Evolutionary conservation across 306 rosid genomes (phyloP), one percentile per base, ranked within the genome.

Genomic region (Corylus americana): DNA sequence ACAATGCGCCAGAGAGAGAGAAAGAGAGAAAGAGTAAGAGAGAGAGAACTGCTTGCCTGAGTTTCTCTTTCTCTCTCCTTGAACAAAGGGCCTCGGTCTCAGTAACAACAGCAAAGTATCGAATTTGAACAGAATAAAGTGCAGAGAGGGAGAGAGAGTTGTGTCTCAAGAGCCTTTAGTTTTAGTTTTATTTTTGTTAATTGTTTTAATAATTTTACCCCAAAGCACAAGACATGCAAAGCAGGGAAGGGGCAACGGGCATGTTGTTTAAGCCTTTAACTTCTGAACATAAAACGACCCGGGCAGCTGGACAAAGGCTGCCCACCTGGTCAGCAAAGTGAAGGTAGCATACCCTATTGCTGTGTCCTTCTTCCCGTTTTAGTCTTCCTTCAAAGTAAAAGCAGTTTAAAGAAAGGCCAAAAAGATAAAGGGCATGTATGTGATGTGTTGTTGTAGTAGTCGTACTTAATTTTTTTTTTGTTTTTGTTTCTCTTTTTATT

Each of bases 41-140:
- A 82, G 55, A 75, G 61, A 79, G 50, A 66, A 71, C 55, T 78
- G 74, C 55, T 78, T 47, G 79, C 25, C 74, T 48, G 62, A 74
- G 82, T 51, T 54, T 74, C 80, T 55, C 87, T 83, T 80, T 87
- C 91, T 83, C 91, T 89, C 90, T 81, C 90, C 73, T 91, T 71
- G 63, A 81, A 82, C 92, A 85, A 80, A 88, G 81, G 82, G 82
- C 93, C 97, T 94, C 92, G 97, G 90, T 92, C 97, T 90, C 83
- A 78, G 97, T 82, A 82, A 90, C 83, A 81, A 84, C 90, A 89
- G 84, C 90, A 91, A 92, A 90, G 92, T 87, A 87, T 87, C 90
- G 87, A 87, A 91, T 87, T 92, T 91, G 88, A 93, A 90, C 90
- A 90, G 94, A 87, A 80, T 85, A 92, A 92, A 95, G 99, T 81